Evolutionary conservation across 176 grass and related monocot genomes (phyloP).

Genomic region (Tillandsia fasciculata): DNA sequence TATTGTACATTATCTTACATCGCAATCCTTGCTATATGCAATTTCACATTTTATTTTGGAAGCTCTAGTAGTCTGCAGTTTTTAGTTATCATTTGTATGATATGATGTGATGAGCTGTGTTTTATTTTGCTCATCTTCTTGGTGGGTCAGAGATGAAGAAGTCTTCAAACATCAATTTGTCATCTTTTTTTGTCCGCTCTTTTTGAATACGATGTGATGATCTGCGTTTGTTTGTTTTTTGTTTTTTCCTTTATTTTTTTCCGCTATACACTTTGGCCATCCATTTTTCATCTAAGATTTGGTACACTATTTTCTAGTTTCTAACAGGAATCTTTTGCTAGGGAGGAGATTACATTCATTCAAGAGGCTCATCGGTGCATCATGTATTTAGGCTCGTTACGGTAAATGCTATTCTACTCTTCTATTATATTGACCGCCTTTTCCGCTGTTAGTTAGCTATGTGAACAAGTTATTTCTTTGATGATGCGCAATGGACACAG

Average conservation of each 20-base stretch:
- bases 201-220: background rate
- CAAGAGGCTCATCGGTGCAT: slow-evolving; percentile 70
- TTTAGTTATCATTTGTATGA: too few species aligned
- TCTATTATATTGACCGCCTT: slow-evolving; percentile 4
- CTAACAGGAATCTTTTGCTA: slow-evolving; percentile 28
- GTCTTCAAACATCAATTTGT: too few species aligned
- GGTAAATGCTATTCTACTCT: slow-evolving; percentile 28
- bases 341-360: slow-evolving; percentile 82
- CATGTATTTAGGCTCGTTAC: slow-evolving; percentile 82
- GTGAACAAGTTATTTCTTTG: background rate
- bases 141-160: too few species aligned
- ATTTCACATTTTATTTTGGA: too few species aligned
- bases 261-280: background rate
- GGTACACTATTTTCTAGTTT: slow-evolving; percentile 14
- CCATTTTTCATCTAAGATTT: background rate
- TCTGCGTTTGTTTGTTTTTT: too few species aligned
- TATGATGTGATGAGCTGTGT: too few species aligned
- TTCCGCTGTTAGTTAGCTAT: background rate
- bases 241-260: background rate
- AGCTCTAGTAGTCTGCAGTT: too few species aligned
- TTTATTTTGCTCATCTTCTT: too few species aligned
- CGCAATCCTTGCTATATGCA: background rate
- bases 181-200: background rate
- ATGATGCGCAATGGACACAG: background rate
- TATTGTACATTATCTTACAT: background rate